Evolutionary conservation across 192 early-diverging fungal genomes (phyloP).

Genomic region (Coemansia sp.): DNA sequence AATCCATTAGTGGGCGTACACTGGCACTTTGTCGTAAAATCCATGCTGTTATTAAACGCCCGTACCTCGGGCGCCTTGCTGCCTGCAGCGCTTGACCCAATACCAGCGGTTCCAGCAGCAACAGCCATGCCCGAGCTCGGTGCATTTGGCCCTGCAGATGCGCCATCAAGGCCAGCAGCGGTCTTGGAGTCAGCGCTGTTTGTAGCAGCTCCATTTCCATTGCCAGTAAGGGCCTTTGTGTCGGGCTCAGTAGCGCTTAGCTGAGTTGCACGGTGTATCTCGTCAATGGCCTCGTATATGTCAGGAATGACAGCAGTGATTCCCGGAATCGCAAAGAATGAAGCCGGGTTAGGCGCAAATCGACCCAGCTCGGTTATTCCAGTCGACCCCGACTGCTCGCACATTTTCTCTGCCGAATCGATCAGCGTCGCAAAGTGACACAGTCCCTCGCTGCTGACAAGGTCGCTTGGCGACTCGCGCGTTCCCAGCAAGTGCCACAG

Average conservation of each 20-base stretch:
- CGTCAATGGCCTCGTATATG: conserved; percentile 53
- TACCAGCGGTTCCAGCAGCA: not conserved
- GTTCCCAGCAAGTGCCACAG: conserved; percentile 50
- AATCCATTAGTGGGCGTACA: conserved; percentile 33
- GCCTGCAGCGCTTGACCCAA: not conserved
- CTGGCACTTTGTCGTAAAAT: conserved; percentile 32
- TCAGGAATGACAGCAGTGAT: conserved; percentile 45
- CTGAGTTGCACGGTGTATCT: conserved; percentile 48
- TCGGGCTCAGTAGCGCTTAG: conserved; percentile 12
- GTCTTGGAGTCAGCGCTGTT: not conserved
- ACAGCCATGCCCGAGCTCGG: not conserved
- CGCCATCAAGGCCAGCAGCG: not conserved
- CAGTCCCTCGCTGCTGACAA: conserved; percentile 40
- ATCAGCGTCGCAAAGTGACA: conserved; percentile 26
- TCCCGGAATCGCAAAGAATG: conserved; percentile 50
- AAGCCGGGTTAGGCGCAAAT: conserved; percentile 44
- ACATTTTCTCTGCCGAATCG: conserved; percentile 27
- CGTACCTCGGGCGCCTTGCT: conserved; percentile 21
- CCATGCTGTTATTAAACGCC: conserved; percentile 31
- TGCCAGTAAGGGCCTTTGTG: not conserved
- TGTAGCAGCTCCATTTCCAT: not conserved
- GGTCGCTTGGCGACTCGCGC: conserved; percentile 31
- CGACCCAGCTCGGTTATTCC: conserved; percentile 36
- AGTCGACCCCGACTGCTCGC: conserved; percentile 10
- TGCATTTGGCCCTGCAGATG: not conserved